Evolutionary conservation across 2,329 filamentous ascomycete genomes (phyloP).

Genomic region (Phaeosphaeriaceae sp.): DNA sequence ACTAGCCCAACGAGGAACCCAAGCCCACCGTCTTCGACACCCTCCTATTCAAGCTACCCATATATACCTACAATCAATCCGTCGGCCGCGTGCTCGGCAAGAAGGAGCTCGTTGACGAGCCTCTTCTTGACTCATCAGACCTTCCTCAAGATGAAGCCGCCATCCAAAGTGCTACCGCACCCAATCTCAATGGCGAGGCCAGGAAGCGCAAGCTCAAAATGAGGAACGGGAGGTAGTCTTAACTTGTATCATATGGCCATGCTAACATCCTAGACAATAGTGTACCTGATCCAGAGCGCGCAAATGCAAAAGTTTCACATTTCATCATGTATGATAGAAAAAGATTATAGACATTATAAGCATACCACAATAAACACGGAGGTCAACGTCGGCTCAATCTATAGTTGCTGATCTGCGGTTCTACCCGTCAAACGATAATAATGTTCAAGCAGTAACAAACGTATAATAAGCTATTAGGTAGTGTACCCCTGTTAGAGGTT

Average conservation of each 20-base stretch:
- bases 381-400: too few relatives aligned
- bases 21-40: constrained; percentile 82
- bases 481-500: too few relatives aligned
- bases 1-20: constrained; percentile 77
- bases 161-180: constrained; percentile 51
- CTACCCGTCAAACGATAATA: too few relatives aligned
- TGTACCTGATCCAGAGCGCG: too few relatives aligned
- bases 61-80: constrained; percentile 69
- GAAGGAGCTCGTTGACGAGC: constrained; percentile 45
- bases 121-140: constrained; percentile 45
- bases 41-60: constrained; percentile 77
- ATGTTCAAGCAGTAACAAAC: too few relatives aligned
- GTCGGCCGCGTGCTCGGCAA: constrained; percentile 52
- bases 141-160: constrained; percentile 47
- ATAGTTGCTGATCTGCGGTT: too few relatives aligned
- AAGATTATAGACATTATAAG: too few relatives aligned
- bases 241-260: background rate
- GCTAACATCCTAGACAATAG: background rate
- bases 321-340: too few relatives aligned
- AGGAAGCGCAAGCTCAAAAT: constrained; percentile 48
- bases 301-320: too few relatives aligned
- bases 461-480: too few relatives aligned
- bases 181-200: constrained; percentile 55
- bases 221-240: constrained; percentile 30
- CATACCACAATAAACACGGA: too few relatives aligned